Percentiles rank a stretch among this genome's conserved stretches.
Evolutionary conservation across 768 basidiomycete species (phyloP).

Genomic region (Obba rivulosa): DNA sequence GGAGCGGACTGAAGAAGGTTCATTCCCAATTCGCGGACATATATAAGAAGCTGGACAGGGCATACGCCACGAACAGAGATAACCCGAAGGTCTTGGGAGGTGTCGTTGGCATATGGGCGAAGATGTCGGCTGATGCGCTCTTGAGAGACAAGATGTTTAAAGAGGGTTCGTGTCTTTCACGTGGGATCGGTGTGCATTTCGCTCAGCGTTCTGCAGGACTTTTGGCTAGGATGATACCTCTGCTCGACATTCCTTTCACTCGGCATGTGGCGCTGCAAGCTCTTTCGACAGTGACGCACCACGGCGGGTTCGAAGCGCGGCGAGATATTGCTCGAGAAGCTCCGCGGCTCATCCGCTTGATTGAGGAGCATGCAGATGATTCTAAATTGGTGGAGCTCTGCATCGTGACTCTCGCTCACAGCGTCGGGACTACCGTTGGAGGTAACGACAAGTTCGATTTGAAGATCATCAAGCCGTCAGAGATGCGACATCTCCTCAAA

Average conservation of each 20-base stretch:
- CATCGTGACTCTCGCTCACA: constrained; percentile 47
- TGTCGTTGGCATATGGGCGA: constrained; percentile 13
- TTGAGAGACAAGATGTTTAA: constrained; percentile 13
- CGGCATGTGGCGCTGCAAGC: constrained; percentile 50
- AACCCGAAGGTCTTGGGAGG: constrained; percentile 37
- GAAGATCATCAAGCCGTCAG: constrained; percentile 32
- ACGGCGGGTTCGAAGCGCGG: constrained; percentile 45
- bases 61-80: constrained; percentile 34
- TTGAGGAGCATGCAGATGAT: constrained; percentile 46
- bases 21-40: constrained; percentile 51
- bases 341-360: constrained; percentile 33
- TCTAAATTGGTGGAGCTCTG: constrained; percentile 39
- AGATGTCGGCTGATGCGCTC: constrained; percentile 12
- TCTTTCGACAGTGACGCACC: constrained; percentile 52
- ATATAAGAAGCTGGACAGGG: constrained; percentile 40
- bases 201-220: constrained; percentile 39
- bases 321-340: constrained; percentile 43
- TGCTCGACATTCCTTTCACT: constrained; percentile 42
- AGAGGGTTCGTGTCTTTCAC: constrained; percentile 8
- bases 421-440: constrained; percentile 31
- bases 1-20: constrained; percentile 55
- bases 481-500: constrained; percentile 33
- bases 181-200: too few species aligned
- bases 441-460: constrained; percentile 23
- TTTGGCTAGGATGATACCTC: constrained; percentile 49